A percentile compares a stretch with the other conserved stretches of the same genome.
phyloP scores from a whole-genome alignment of 805 yeast genomes.

The Candida chauliodis region DNA sequence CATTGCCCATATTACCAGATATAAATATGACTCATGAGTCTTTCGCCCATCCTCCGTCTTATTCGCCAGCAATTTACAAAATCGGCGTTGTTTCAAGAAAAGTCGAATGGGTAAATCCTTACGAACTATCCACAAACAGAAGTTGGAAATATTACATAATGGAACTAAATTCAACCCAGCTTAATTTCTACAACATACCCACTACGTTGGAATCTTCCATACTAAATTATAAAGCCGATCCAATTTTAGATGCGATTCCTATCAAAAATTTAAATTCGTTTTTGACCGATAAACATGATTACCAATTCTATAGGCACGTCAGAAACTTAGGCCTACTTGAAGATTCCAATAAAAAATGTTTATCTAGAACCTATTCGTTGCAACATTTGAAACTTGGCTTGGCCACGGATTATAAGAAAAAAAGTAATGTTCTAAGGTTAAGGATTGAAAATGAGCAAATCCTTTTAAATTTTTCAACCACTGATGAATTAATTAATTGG shows the following conservation, averaged over 20 bases:
- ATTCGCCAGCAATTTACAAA: constrained; percentile 62
- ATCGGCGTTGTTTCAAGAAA: constrained; percentile 60
- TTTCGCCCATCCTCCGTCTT: constrained; percentile 49
- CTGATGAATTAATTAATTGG: constrained; percentile 77
- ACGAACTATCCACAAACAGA: constrained; percentile 61
- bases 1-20: background rate
- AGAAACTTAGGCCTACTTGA: constrained; percentile 18
- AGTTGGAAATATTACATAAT: constrained; percentile 68
- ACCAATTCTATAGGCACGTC: constrained; percentile 25
- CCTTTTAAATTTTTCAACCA: constrained; percentile 57
- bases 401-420: constrained; percentile 79
- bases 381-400: constrained; percentile 84
- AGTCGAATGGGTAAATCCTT: constrained; percentile 74
- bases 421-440: constrained; percentile 62
- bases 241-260: constrained; percentile 6
- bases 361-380: constrained; percentile 68
- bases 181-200: constrained; percentile 58
- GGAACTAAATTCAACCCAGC: constrained; percentile 83
- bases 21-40: background rate
- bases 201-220: constrained; percentile 26
- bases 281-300: constrained; percentile 23
- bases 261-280: constrained; percentile 14
- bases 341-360: constrained; percentile 16
- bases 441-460: constrained; percentile 84
- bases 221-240: constrained; percentile 17